phyloP scores from a whole-genome alignment of 1,284 basidiomycete genomes.

The Lentinula novae-zelandiae region DNA sequence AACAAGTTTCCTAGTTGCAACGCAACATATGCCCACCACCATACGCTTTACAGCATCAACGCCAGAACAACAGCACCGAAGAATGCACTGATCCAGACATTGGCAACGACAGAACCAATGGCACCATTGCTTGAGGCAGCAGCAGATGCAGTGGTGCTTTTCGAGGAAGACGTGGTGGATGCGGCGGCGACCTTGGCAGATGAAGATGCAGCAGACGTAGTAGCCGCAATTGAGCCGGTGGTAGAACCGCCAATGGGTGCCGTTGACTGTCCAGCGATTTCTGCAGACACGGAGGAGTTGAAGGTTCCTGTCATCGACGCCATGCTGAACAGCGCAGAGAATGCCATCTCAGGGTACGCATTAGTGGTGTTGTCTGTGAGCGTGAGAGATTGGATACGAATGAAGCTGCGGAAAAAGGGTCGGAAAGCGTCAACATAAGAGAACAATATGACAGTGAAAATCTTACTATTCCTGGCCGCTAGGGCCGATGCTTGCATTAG shows the following conservation, averaged over 20 bases:
- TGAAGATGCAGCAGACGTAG: constrained; percentile 11
- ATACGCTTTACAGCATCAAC: constrained; percentile 28
- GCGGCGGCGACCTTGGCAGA: constrained; percentile 6
- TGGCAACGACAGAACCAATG: constrained; percentile 8
- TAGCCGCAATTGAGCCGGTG: constrained; percentile 15
- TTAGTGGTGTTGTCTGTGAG: constrained; percentile 49
- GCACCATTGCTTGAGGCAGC: constrained; percentile 3
- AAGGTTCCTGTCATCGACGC: constrained; percentile 63
- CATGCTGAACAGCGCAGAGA: constrained; percentile 79
- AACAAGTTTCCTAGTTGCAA: background rate
- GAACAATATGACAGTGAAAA: background rate
- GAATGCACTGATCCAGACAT: constrained; percentile 30
- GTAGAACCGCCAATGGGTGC: constrained; percentile 42
- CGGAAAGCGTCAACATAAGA: background rate
- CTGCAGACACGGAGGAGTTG: constrained; percentile 43
- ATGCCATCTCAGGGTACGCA: constrained; percentile 61
- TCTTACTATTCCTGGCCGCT: constrained; percentile 58
- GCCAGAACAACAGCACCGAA: constrained; percentile 32
- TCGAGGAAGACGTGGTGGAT: background rate
- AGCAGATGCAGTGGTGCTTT: constrained; percentile 6
- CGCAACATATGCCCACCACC: background rate
- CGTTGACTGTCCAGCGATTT: constrained; percentile 58
- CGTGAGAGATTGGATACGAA: constrained; percentile 62
- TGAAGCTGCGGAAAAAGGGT: constrained; percentile 46
- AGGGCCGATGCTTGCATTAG: constrained; percentile 59